These are phyloP conservation scores for Scutellaria minor DNA, from an alignment of 257 asterid genomes.

Conservation along the genomic window DNA sequence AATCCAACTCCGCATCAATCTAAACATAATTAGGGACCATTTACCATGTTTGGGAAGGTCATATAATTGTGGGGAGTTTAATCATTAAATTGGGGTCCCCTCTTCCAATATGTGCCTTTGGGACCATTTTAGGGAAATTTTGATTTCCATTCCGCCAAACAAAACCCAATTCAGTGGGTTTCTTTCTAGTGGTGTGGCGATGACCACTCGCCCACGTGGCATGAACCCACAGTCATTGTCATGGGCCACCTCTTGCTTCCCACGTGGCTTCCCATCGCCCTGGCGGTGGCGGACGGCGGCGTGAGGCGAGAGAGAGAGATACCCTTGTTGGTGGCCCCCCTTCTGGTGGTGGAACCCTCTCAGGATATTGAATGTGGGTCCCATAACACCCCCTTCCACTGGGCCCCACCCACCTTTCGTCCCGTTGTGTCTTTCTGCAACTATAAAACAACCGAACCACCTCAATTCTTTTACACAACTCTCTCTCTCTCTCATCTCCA, in stretches of 20 bases:
- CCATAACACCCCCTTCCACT: neutral
- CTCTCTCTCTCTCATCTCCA: slow-evolving; percentile 17
- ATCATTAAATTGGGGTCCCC: neutral
- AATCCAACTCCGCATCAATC: too few species aligned
- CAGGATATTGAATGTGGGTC: slow-evolving; percentile 43
- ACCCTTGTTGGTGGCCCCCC: too few species aligned
- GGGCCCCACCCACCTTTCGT: slow-evolving; percentile 49
- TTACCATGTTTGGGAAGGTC: slow-evolving; percentile 17
- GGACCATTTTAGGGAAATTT: slow-evolving; percentile 28
- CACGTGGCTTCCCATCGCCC: slow-evolving; percentile 46
- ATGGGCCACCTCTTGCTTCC: slow-evolving; percentile 38
- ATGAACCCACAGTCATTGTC: slow-evolving; percentile 39
- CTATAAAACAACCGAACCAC: slow-evolving; percentile 61
- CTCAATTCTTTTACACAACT: slow-evolving; percentile 47
- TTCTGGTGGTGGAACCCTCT: slow-evolving; percentile 36
- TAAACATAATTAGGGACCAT: too few species aligned
- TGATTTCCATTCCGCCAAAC: neutral
- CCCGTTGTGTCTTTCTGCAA: slow-evolving; percentile 47
- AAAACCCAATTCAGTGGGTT: slow-evolving; percentile 34
- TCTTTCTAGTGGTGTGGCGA: slow-evolving; percentile 14
- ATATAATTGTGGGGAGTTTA: neutral
- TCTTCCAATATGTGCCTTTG: neutral
- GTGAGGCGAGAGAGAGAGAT: too few species aligned
- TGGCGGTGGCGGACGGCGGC: slow-evolving; percentile 51
- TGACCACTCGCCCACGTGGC: slow-evolving; percentile 43